phyloP scores from a whole-genome alignment of 1,284 basidiomycete genomes.

The Thelephora terrestris region DNA sequence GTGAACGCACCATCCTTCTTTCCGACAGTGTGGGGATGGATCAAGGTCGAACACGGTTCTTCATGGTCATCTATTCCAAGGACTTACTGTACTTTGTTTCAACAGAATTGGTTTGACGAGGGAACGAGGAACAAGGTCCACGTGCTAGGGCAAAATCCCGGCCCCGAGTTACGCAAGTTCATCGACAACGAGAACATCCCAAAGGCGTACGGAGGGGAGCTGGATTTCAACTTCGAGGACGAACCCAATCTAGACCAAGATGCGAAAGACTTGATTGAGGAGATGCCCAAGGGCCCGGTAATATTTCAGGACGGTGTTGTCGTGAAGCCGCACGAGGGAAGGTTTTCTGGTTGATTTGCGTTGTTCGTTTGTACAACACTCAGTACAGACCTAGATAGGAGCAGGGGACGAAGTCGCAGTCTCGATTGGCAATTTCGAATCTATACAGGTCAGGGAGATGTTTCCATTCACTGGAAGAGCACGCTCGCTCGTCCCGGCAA shows the following conservation, averaged over 20 bases:
- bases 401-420: too few species aligned
- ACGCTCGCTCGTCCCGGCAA: too few species aligned
- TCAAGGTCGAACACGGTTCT: constrained; percentile 37
- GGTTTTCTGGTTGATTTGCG: too few species aligned
- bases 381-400: too few species aligned
- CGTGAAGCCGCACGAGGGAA: neutral
- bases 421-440: too few species aligned
- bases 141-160: constrained; percentile 49
- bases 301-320: constrained; percentile 37
- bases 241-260: constrained; percentile 49
- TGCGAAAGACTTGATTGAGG: constrained; percentile 28
- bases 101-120: constrained; percentile 66
- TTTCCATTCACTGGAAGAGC: too few species aligned
- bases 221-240: constrained; percentile 58
- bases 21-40: constrained; percentile 69
- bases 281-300: constrained; percentile 42
- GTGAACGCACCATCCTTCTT: constrained; percentile 74
- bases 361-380: too few species aligned
- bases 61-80: neutral
- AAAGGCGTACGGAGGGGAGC: constrained; percentile 52
- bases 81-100: constrained; percentile 5
- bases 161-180: constrained; percentile 37
- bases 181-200: constrained; percentile 52
- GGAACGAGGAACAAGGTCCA: constrained; percentile 64
- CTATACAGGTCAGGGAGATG: too few species aligned